These are phyloP conservation scores for Platanus orientalis DNA, from an alignment of 164 flowering plant genomes.

Conservation along the genomic window DNA sequence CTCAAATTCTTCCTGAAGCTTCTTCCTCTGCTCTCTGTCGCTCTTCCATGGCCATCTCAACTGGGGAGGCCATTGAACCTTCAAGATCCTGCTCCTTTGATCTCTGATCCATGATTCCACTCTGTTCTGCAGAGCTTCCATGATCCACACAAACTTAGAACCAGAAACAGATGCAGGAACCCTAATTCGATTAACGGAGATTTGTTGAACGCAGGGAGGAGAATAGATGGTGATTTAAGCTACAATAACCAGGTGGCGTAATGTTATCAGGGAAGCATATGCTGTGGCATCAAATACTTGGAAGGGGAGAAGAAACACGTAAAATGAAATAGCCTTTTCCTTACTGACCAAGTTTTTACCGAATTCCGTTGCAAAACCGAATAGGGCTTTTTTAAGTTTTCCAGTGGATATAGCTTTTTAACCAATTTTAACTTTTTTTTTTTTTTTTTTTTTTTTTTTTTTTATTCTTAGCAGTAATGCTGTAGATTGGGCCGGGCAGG, in stretches of 20 bases:
- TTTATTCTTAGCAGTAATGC: too few relatives aligned
- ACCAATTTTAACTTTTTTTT: too few relatives aligned
- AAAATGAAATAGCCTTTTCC: too few relatives aligned
- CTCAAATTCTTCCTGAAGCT: slow-evolving; percentile 64
- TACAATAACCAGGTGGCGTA: background rate
- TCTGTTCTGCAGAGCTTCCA: slow-evolving; percentile 61
- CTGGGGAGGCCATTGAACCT: slow-evolving; percentile 56
- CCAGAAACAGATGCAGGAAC: background rate
- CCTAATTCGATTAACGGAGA: background rate
- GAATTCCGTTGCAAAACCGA: too few relatives aligned
- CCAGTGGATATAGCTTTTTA: too few relatives aligned
- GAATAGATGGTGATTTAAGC: too few relatives aligned
- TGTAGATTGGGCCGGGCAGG: too few relatives aligned
- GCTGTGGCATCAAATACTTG: background rate
- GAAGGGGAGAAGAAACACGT: background rate
- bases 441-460: too few relatives aligned
- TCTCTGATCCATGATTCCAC: slow-evolving; percentile 84
- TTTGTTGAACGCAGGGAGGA: background rate
- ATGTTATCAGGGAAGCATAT: background rate
- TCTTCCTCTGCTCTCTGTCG: slow-evolving; percentile 55
- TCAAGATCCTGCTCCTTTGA: slow-evolving; percentile 48
- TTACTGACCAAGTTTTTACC: too few relatives aligned
- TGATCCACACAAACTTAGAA: slow-evolving; percentile 18
- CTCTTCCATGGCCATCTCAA: slow-evolving; percentile 75
- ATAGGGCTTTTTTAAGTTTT: too few relatives aligned